Evolutionary conservation across 169 alveolate genomes (phyloP), one percentile per base, ranked within the genome.

Genomic region (Prorocentrum cordatum): DNA sequence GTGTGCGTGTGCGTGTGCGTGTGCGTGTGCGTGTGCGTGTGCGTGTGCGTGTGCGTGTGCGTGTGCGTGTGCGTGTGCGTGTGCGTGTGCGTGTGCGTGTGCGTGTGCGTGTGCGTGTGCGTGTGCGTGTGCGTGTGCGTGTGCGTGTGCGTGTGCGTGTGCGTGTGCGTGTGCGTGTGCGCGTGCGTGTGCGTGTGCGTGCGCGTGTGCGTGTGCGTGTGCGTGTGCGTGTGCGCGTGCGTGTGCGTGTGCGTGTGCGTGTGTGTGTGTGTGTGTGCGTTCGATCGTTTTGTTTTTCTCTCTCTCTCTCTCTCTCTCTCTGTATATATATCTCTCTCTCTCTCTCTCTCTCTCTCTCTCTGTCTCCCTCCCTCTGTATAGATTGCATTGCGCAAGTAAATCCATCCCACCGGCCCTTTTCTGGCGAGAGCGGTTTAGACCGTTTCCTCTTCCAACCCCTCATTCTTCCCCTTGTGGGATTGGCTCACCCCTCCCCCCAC

Each of bases 11-110:
- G 32, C 36, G 70, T 59, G 70, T 29, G 70, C 35, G 64, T 50
- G 64, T 33, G 70, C 70, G 70, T 59, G 70, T 18, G 70, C 70
- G 70, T 59, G 70, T 29, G 70, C 70, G 70, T 22, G 70, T 29
- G 70, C 20, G 70, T 22, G 70, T 29, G 70, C 20, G 70, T 59
- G 70, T 35, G 70, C 26, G 70, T 59, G 70, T 33, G 70, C 26
- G 70, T 59, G 70, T 33, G 64, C n/a, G 64, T 50, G 70, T 16
- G 70, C 26, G 70, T 59, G 70, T 16, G 70, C 26, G 70, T 4
- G 70, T 1, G 50, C 26, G 70, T 59, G 71, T 18, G 32, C 27
- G 39, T 26, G 0, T 20, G 39, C 20, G 71, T 61, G 71, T 24
- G 64, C n/a, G 64, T 50, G 64, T 24, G 64, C 18, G 64, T n/a